Evolutionary conservation across 192 early-diverging fungal genomes (phyloP).

Genomic region (Backusella luteola): DNA sequence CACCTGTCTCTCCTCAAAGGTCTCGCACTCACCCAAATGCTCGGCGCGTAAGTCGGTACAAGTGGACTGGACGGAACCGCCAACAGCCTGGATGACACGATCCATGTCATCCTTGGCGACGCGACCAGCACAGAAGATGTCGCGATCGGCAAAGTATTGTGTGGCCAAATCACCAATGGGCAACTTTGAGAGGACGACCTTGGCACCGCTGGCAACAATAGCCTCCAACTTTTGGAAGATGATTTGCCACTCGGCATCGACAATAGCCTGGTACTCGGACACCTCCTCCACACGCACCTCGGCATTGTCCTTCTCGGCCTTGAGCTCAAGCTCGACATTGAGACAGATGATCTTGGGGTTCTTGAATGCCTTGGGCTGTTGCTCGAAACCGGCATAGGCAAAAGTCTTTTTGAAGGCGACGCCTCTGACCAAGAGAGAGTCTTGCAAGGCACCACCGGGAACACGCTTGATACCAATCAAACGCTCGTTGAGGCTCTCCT

Average conservation of each 20-base stretch:
- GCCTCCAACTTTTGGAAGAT: constrained; percentile 98
- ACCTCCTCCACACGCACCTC: constrained; percentile 97
- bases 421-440: constrained; percentile 92
- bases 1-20: constrained; percentile 96
- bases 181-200: constrained; percentile 95
- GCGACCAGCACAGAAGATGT: constrained; percentile 98
- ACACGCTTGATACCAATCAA: constrained; percentile 99
- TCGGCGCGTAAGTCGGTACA: constrained; percentile 77
- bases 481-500: constrained; percentile 92
- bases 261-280: constrained; percentile 97
- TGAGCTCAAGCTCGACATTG: constrained; percentile 98
- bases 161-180: constrained; percentile 99
- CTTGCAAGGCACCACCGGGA: constrained; percentile 97
- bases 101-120: constrained; percentile 91
- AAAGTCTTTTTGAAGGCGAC: constrained; percentile 99
- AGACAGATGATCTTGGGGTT: constrained; percentile 89
- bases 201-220: constrained; percentile 93
- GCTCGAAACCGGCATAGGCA: constrained; percentile 98
- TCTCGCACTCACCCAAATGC: constrained; percentile 87
- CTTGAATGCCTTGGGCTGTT: constrained; percentile 95
- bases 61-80: constrained; percentile 90
- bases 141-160: constrained; percentile 99
- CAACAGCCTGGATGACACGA: constrained; percentile 93
- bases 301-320: constrained; percentile 99
- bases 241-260: constrained; percentile 99